Evolutionary conservation across 139 green algal genomes (phyloP).

Genomic region (Bryopsis sp.): DNA sequence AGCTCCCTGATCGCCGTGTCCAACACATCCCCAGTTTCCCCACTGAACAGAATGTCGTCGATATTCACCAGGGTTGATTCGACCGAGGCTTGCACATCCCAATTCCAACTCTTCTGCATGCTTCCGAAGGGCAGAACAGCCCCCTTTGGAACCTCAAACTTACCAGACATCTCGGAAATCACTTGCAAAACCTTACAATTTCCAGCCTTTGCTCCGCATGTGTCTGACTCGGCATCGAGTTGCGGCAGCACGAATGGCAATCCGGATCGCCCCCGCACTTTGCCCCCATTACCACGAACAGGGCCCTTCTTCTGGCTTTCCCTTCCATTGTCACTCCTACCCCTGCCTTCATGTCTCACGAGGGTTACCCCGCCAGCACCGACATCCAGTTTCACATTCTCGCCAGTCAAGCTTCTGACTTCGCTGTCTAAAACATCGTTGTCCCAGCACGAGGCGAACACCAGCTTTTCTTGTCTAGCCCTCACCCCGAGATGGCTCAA

Average conservation of each 20-base stretch:
- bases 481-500: slow-evolving; percentile 89
- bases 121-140: slow-evolving; percentile 77
- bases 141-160: slow-evolving; percentile 54
- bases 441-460: slow-evolving; percentile 73
- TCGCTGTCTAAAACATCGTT: slow-evolving; percentile 28
- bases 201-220: slow-evolving; percentile 72
- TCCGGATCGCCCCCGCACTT: background rate
- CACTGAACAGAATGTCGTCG: background rate
- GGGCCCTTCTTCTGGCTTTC: too few species aligned
- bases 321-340: too few species aligned
- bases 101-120: slow-evolving; percentile 53
- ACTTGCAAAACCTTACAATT: slow-evolving; percentile 62
- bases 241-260: slow-evolving; percentile 42
- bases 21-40: background rate
- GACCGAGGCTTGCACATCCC: background rate
- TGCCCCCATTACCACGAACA: too few species aligned
- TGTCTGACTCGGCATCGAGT: slow-evolving; percentile 33
- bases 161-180: slow-evolving; percentile 12
- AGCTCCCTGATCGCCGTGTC: slow-evolving; percentile 25
- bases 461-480: slow-evolving; percentile 79
- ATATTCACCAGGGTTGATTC: background rate
- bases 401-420: slow-evolving; percentile 43
- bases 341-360: background rate
- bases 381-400: slow-evolving; percentile 34
- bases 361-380: slow-evolving; percentile 28